phyloP scores from a whole-genome alignment of 352 stramenopile species.

The Phytophthora chlamydospora region DNA sequence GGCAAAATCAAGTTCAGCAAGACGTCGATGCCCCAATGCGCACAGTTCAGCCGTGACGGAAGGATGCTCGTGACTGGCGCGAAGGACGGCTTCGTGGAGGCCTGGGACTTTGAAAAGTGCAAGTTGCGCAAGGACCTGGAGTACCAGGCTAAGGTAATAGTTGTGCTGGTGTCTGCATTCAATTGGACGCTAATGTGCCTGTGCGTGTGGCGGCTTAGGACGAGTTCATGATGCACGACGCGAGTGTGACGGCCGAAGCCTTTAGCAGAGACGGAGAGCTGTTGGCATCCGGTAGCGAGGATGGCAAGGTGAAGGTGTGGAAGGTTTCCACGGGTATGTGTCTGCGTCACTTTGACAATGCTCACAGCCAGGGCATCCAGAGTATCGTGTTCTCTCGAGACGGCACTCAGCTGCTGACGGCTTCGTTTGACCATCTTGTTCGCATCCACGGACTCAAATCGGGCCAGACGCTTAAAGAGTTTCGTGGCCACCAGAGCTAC shows the following conservation, averaged over 20 bases:
- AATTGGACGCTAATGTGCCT: neutral
- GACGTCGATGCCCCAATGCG: conserved; percentile 80
- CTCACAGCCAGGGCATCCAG: conserved; percentile 81
- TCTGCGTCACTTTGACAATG: conserved; percentile 88
- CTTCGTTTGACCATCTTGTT: conserved; percentile 88
- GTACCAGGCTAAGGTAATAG: conserved; percentile 89
- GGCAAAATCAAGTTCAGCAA: conserved; percentile 92
- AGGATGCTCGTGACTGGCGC: conserved; percentile 92
- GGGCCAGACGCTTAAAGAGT: conserved; percentile 93
- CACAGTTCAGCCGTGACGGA: conserved; percentile 90
- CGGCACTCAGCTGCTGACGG: conserved; percentile 90
- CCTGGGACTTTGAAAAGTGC: conserved; percentile 93
- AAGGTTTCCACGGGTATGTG: conserved; percentile 91
- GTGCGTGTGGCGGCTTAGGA: conserved; percentile 41
- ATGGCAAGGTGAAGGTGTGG: conserved; percentile 93
- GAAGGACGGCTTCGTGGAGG: conserved; percentile 95
- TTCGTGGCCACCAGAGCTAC: conserved; percentile 92
- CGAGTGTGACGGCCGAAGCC: conserved; percentile 84
- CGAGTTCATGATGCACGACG: conserved; percentile 94
- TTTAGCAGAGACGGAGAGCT: conserved; percentile 89
- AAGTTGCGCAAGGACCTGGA: conserved; percentile 90
- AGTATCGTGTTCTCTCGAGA: conserved; percentile 92
- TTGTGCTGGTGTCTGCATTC: neutral
- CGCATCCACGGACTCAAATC: conserved; percentile 95
- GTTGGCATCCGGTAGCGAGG: conserved; percentile 87